Evolutionary conservation across 129 eudicot genomes (phyloP).

Genomic region (Chrysanthemum lavandulifolium): DNA sequence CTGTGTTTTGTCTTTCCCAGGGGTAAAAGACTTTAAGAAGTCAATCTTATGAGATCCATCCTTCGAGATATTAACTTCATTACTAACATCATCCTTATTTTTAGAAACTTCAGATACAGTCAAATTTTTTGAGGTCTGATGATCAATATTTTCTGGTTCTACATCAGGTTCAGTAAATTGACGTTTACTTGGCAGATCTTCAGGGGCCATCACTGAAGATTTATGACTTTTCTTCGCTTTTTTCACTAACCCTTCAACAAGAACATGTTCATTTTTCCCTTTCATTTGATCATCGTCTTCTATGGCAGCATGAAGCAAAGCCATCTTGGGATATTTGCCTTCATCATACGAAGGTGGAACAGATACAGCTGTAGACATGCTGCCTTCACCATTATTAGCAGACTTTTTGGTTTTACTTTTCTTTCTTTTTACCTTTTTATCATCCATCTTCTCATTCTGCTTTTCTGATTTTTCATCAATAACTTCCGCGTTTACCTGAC

Average conservation of each 20-base stretch:
- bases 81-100: neutral
- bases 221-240: no score
- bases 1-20: slow-evolving; percentile 21
- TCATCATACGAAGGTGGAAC: slow-evolving; percentile 16
- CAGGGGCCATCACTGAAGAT: no score
- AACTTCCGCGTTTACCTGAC: slow-evolving; percentile 17
- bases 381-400: neutral
- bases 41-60: slow-evolving; percentile 36
- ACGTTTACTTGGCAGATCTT: slow-evolving; percentile 4
- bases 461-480: slow-evolving; percentile 15
- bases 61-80: slow-evolving; percentile 25
- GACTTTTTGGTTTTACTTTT: slow-evolving; percentile 32
- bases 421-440: slow-evolving; percentile 23
- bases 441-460: slow-evolving; percentile 31
- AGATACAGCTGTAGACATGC: slow-evolving; percentile 14
- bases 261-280: slow-evolving; percentile 5
- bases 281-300: slow-evolving; percentile 16
- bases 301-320: slow-evolving; percentile 4
- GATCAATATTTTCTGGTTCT: slow-evolving; percentile 17
- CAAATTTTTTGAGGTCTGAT: slow-evolving; percentile 5
- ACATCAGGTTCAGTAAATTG: slow-evolving; percentile 7
- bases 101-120: slow-evolving; percentile 31
- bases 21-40: slow-evolving; percentile 49
- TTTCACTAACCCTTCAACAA: no score
- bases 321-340: slow-evolving; percentile 11